These are phyloP conservation scores for Amesomyces nigricolor DNA, from an alignment of 2,329 filamentous ascomycete genomes.

Conservation along the genomic window DNA sequence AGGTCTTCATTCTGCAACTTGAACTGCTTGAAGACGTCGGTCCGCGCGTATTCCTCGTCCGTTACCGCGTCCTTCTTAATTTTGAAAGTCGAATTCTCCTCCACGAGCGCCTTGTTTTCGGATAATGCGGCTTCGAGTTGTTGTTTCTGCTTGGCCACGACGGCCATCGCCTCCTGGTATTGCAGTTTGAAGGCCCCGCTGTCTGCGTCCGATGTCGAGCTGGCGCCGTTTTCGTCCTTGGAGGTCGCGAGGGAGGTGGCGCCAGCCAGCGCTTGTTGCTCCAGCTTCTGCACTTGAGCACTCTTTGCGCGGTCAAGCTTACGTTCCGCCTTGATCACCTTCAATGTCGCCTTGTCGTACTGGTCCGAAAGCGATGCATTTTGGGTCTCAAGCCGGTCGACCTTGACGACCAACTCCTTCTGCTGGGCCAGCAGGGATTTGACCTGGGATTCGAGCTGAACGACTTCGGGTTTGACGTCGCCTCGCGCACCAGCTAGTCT, in stretches of 20 bases:
- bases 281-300: slow-evolving; percentile 81
- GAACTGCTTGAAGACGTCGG: slow-evolving; percentile 87
- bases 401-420: slow-evolving; percentile 71
- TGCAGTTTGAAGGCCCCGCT: slow-evolving; percentile 65
- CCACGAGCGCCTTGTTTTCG: slow-evolving; percentile 67
- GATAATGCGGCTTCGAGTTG: slow-evolving; percentile 74
- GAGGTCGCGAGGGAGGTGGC: slow-evolving; percentile 45
- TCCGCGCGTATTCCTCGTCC: slow-evolving; percentile 90
- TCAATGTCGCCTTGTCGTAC: slow-evolving; percentile 78
- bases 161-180: slow-evolving; percentile 70
- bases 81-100: slow-evolving; percentile 73
- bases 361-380: slow-evolving; percentile 82
- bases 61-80: slow-evolving; percentile 64
- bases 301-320: slow-evolving; percentile 87
- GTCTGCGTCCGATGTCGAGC: slow-evolving; percentile 39
- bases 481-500: slow-evolving; percentile 48
- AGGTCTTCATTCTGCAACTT: slow-evolving; percentile 88
- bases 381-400: slow-evolving; percentile 69
- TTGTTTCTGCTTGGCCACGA: slow-evolving; percentile 77
- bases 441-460: slow-evolving; percentile 68
- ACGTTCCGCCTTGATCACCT: slow-evolving; percentile 94
- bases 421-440: slow-evolving; percentile 71
- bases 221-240: slow-evolving; percentile 47
- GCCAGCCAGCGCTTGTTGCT: slow-evolving; percentile 77
- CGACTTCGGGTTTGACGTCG: slow-evolving; percentile 59